Percentiles rank a stretch among this genome's conserved stretches.
Evolutionary conservation across 1,284 basidiomycete species (phyloP).

Genomic region (Gymnopus androsaceus): DNA sequence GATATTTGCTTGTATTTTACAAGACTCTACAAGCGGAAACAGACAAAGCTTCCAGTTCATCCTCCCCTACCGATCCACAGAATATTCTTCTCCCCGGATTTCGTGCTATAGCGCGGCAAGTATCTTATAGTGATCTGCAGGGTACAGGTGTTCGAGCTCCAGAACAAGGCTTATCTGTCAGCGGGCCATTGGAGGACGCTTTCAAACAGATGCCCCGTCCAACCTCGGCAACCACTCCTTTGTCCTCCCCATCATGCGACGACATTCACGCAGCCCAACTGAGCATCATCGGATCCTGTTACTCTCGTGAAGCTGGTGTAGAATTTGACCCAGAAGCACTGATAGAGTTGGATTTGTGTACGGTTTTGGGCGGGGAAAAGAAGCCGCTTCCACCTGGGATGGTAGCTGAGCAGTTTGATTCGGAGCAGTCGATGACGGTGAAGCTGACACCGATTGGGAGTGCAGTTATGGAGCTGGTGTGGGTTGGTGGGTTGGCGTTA

Average conservation of each 20-base stretch:
- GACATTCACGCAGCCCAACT: neutral
- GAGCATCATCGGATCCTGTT: slow-evolving; percentile 10
- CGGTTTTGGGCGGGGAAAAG: slow-evolving; percentile 4
- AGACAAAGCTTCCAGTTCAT: neutral
- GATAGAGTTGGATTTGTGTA: slow-evolving; percentile 15
- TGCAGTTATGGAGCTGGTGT: slow-evolving; percentile 18
- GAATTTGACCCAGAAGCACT: slow-evolving; percentile 17
- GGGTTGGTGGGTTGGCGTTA: slow-evolving; percentile 16
- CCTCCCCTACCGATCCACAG: neutral
- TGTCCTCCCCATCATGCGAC: neutral
- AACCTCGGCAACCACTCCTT: neutral
- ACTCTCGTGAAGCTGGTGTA: slow-evolving; percentile 15
- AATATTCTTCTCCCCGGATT: slow-evolving; percentile 15
- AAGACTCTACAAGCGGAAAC: slow-evolving; percentile 8
- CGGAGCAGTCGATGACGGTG: slow-evolving; percentile 9
- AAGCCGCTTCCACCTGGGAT: slow-evolving; percentile 4
- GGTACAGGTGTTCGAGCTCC: slow-evolving; percentile 15
- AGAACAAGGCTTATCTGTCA: slow-evolving; percentile 14
- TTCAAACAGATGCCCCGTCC: slow-evolving; percentile 5
- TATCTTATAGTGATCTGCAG: slow-evolving; percentile 13
- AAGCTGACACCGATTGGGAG: slow-evolving; percentile 15
- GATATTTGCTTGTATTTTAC: slow-evolving; percentile 14
- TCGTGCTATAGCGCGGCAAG: slow-evolving; percentile 8
- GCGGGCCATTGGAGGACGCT: slow-evolving; percentile 14
- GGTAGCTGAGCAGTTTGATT: slow-evolving; percentile 9